Base-by-base conservation (phyloP, 1,284 basidiomycete genomes). In the Neonothopanus nambi region DNA sequence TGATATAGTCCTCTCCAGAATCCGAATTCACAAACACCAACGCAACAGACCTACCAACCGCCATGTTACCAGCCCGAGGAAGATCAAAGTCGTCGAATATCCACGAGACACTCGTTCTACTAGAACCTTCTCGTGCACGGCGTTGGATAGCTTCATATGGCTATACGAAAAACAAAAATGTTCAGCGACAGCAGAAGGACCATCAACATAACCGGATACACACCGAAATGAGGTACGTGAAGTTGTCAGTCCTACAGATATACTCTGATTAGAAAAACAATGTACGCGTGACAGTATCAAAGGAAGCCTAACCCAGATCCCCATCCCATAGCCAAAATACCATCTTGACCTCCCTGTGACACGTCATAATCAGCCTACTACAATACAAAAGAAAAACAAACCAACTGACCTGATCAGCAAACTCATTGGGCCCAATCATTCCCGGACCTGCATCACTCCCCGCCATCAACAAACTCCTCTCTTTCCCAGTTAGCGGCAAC, bases 291-390 rank as follows among this genome's bases (percentile, higher is more conserved):
- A 40, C 18, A 49, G 33, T 12, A 26, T 18, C 24, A 17, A 21
- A 8, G 18, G n/a, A 28, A 4, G 15, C 51, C 59, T 33, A 15
- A 63, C 50, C 89, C 89, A 46, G 81, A 84, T 17, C 87, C 92
- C 91, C 92, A 93, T 26, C 91, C 91, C 80, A 91, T 86, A 5
- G 88, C 90, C 1, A 93, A 75, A n/a, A 86, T 80, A 30, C 89
- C 87, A 59, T 84, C 81, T 46, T 74, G 82, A 38, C 79, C 83
- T 11, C 30, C 30, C 30, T 59, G 76, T 42, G 18, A n/a, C 15
- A n/a, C 35, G 20, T 17, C 13, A 40, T 21, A 41, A 46, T 20
- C 9, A 3, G 5, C 11, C n/a, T 11, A 42, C 18, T n/a, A 26
- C 38, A 5, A 42, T 11, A 39, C 24, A 1, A 52, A 45, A 18